A percentile compares a stretch with the other conserved stretches of the same genome.
Evolutionary conservation across 2,329 filamentous ascomycete species (phyloP).

Genomic region (Neopestalotiopsis sp.): DNA sequence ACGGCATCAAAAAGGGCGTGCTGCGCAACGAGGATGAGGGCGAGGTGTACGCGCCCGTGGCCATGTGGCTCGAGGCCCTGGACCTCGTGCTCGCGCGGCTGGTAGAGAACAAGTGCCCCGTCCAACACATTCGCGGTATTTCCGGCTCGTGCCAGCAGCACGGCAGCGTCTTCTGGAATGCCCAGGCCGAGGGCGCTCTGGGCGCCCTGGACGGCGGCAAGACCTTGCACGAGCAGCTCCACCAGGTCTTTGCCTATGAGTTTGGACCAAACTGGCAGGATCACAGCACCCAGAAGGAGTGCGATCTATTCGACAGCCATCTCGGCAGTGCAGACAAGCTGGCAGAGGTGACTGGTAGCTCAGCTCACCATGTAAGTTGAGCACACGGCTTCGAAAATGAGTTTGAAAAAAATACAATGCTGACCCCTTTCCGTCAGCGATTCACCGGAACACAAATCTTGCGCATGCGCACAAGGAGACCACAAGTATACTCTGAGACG

Average conservation of each 20-base stretch:
- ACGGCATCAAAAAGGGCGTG: constrained; percentile 88
- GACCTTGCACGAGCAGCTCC: constrained; percentile 75
- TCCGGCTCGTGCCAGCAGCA: constrained; percentile 97
- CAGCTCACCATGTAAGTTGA: constrained; percentile 84
- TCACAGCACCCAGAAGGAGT: constrained; percentile 90
- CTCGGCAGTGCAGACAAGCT: constrained; percentile 72
- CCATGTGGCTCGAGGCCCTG: constrained; percentile 92
- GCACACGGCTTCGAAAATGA: not conserved
- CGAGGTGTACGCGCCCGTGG: constrained; percentile 91
- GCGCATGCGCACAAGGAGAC: constrained; percentile 80
- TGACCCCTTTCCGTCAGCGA: constrained; percentile 56
- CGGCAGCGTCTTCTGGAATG: constrained; percentile 93
- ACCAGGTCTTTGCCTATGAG: constrained; percentile 77
- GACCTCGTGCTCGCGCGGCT: constrained; percentile 83
- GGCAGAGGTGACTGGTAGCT: constrained; percentile 84
- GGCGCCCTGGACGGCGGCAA: constrained; percentile 62
- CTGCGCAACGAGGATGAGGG: constrained; percentile 79
- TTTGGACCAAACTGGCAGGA: constrained; percentile 98
- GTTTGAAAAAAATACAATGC: not conserved
- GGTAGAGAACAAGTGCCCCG: constrained; percentile 71
- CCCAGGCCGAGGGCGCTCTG: constrained; percentile 70
- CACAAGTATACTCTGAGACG: constrained; percentile 81
- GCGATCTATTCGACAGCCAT: constrained; percentile 81
- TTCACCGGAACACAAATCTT: constrained; percentile 98
- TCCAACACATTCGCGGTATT: constrained; percentile 78